Percentiles rank a stretch among this genome's conserved stretches.
phyloP scores from a whole-genome alignment of 306 rosid genomes.

The Heteromeles arbutifolia region DNA sequence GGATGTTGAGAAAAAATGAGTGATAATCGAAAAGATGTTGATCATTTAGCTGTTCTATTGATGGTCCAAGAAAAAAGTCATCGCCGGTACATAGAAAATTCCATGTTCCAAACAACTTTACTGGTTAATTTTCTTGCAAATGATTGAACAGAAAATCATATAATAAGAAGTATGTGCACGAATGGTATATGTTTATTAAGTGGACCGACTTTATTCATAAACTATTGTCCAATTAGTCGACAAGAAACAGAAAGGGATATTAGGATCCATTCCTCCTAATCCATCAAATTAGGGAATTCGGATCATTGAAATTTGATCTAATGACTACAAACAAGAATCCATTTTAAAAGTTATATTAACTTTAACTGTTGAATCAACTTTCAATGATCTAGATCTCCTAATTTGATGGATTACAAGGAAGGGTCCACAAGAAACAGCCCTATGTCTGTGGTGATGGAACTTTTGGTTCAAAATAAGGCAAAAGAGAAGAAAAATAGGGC shows the following conservation, averaged over 20 bases:
- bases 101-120: slow-evolving; percentile 4
- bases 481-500: not conserved
- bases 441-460: slow-evolving; percentile 15
- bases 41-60: slow-evolving; percentile 12
- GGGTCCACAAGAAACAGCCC: too few relatives aligned
- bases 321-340: too few relatives aligned
- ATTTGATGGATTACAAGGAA: too few relatives aligned
- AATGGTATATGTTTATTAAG: slow-evolving; percentile 26
- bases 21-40: slow-evolving; percentile 19
- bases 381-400: too few relatives aligned
- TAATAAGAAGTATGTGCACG: slow-evolving; percentile 22
- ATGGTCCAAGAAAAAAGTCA: slow-evolving; percentile 22
- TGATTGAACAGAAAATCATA: slow-evolving; percentile 9
- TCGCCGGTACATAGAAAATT: slow-evolving; percentile 36
- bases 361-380: too few relatives aligned
- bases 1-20: not conserved
- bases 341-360: too few relatives aligned
- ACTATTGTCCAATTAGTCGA: slow-evolving; percentile 45
- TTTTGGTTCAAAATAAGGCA: slow-evolving; percentile 20
- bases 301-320: too few relatives aligned
- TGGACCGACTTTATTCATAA: slow-evolving; percentile 23
- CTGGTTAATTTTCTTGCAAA: not conserved
- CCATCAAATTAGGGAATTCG: too few relatives aligned
- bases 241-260: slow-evolving; percentile 20
- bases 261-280: too few relatives aligned